These are phyloP conservation scores for Emmonsiellopsis sp. DNA, from an alignment of 2,329 filamentous ascomycete species.

Conservation along the genomic window DNA sequence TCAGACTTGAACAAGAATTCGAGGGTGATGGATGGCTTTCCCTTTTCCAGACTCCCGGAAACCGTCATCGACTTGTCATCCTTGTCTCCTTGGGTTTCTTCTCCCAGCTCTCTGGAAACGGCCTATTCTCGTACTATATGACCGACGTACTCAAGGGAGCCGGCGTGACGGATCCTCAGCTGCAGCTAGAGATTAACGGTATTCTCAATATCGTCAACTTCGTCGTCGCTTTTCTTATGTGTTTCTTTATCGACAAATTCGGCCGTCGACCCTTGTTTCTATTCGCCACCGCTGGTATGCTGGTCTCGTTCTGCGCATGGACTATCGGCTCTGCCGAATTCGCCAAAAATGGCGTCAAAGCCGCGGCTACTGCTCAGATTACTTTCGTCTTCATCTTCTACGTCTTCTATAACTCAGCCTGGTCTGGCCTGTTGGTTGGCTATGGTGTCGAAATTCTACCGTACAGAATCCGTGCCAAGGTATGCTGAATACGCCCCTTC, in stretches of 20 bases:
- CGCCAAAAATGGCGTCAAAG: slow-evolving; percentile 17
- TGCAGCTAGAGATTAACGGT: slow-evolving; percentile 34
- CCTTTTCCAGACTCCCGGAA: slow-evolving; percentile 39
- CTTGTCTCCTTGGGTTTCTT: slow-evolving; percentile 46
- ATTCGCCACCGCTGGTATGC: slow-evolving; percentile 34
- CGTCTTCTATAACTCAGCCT: slow-evolving; percentile 32
- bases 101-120: slow-evolving; percentile 49
- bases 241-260: slow-evolving; percentile 31
- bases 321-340: slow-evolving; percentile 28
- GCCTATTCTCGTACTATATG: slow-evolving; percentile 32
- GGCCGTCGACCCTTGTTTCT: slow-evolving; percentile 38
- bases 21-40: slow-evolving; percentile 38
- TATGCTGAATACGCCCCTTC: background rate
- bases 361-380: slow-evolving; percentile 29
- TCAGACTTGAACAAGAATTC: slow-evolving; percentile 37
- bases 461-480: slow-evolving; percentile 40
- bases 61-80: slow-evolving; percentile 46
- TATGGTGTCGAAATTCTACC: slow-evolving; percentile 42
- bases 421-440: slow-evolving; percentile 24
- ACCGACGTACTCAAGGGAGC: slow-evolving; percentile 26
- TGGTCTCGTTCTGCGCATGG: slow-evolving; percentile 33
- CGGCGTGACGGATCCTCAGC: slow-evolving; percentile 26
- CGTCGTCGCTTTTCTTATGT: slow-evolving; percentile 25
- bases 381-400: slow-evolving; percentile 37
- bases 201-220: slow-evolving; percentile 32